These are phyloP conservation scores for Ochetophila trinervis DNA, from an alignment of 306 rosid species.

Conservation along the genomic window DNA sequence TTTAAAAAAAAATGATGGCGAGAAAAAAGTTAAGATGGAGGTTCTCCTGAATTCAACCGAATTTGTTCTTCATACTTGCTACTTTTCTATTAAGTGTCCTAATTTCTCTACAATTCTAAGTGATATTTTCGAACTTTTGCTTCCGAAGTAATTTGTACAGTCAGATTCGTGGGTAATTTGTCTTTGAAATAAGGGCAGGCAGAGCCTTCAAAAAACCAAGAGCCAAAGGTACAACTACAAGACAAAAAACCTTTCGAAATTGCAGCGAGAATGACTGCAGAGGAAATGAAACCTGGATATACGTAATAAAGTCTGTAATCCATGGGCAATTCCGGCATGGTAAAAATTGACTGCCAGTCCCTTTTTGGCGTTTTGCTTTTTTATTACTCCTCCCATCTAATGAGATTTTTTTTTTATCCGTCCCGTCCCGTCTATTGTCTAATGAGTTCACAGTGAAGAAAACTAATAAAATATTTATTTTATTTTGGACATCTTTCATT, in stretches of 20 bases:
- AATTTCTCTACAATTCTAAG: too few relatives aligned
- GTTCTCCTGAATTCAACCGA: too few relatives aligned
- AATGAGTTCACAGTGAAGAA: neutral
- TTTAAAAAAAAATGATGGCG: too few relatives aligned
- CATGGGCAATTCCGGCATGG: neutral
- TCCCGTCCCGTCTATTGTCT: too few relatives aligned
- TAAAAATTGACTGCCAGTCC: neutral
- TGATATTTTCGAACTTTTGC: neutral
- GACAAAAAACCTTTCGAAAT: neutral
- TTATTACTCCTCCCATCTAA: neutral
- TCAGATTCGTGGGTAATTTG: neutral
- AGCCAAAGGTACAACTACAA: neutral
- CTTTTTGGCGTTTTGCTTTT: slow-evolving; percentile 5
- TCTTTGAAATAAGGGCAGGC: neutral
- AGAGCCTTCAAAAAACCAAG: neutral
- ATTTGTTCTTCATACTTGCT: too few relatives aligned
- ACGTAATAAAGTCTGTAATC: neutral
- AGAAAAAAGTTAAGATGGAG: too few relatives aligned
- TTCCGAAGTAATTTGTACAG: neutral
- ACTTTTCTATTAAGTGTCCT: too few relatives aligned
- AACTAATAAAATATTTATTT: neutral
- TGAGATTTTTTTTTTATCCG: too few relatives aligned
- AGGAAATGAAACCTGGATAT: neutral
- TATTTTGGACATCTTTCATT: neutral
- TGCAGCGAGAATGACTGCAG: too few relatives aligned